Conservation (phyloP, 2,329 filamentous ascomycete species). For the Claviceps africana region DNA sequence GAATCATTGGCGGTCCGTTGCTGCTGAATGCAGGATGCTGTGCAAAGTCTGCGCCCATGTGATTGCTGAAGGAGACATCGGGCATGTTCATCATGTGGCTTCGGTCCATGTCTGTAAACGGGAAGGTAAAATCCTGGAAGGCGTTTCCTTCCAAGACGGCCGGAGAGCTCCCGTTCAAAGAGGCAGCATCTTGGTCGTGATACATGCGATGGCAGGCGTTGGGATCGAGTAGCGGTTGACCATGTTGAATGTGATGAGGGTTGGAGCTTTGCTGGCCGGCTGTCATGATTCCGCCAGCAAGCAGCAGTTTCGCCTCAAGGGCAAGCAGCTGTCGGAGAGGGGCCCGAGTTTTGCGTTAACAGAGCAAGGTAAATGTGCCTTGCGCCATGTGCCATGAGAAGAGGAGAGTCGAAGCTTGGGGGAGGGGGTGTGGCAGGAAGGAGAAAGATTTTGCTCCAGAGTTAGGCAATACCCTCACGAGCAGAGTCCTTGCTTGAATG, state of each 20-base stretch:
- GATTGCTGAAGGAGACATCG: constrained; percentile 19
- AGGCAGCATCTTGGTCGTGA: constrained; percentile 9
- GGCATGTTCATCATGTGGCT: constrained; percentile 13
- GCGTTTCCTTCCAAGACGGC: constrained; percentile 31
- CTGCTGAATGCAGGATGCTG: constrained; percentile 13
- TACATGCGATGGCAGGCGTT: constrained; percentile 13
- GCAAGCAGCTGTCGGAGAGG: background rate
- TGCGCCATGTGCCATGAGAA: constrained; percentile 2
- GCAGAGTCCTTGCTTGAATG: background rate
- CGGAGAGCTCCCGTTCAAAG: constrained; percentile 11
- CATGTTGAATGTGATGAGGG: constrained; percentile 17
- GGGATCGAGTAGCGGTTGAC: constrained; percentile 14
- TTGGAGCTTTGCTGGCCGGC: constrained; percentile 16
- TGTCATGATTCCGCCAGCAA: constrained; percentile 14
- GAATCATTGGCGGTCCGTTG: constrained; percentile 8
- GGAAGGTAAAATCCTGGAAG: constrained; percentile 40
- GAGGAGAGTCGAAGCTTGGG: background rate
- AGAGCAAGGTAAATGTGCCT: background rate
- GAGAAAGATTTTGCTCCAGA: background rate
- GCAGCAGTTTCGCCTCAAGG: background rate
- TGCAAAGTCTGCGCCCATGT: constrained; percentile 21
- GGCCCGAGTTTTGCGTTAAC: background rate
- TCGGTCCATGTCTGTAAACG: constrained; percentile 27
- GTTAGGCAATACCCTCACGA: background rate
- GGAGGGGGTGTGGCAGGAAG: background rate